Conservation (phyloP, 2,329 filamentous ascomycete species). For the Xylariaceae sp. region DNA sequence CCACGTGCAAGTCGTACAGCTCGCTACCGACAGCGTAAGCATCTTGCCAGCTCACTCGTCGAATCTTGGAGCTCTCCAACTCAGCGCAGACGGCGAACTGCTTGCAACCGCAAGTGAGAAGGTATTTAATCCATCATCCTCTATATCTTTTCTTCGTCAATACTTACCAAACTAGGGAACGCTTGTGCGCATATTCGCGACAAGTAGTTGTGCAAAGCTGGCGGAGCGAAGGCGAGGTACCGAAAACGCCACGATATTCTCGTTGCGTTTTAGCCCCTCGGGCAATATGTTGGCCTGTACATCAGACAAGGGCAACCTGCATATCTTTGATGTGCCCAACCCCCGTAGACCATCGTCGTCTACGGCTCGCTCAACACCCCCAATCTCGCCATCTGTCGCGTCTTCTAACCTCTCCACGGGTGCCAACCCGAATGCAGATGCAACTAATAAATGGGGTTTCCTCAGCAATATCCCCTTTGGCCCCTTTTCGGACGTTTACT, state of each 20-base stretch:
- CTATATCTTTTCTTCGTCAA: constrained; percentile 6
- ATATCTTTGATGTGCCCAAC: constrained; percentile 82
- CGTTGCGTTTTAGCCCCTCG: constrained; percentile 79
- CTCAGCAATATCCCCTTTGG: constrained; percentile 78
- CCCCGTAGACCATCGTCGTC: constrained; percentile 36
- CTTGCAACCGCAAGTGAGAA: constrained; percentile 88
- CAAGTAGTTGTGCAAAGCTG: constrained; percentile 72
- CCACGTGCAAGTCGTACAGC: constrained; percentile 82
- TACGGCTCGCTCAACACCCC: constrained; percentile 19
- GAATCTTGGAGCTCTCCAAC: constrained; percentile 68
- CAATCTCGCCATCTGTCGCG: constrained; percentile 15
- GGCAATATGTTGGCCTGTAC: constrained; percentile 81
- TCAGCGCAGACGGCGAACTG: constrained; percentile 75
- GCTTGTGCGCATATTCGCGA: constrained; percentile 79
- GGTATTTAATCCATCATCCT: constrained; percentile 35
- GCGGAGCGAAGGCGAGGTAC: constrained; percentile 84
- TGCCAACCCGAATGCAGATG: constrained; percentile 40
- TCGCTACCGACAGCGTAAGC: constrained; percentile 75
- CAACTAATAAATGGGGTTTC: constrained; percentile 77
- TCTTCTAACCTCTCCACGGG: constrained; percentile 19
- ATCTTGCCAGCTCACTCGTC: constrained; percentile 90
- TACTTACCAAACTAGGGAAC: constrained; percentile 59
- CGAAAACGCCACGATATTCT: constrained; percentile 83
- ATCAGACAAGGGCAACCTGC: constrained; percentile 92
- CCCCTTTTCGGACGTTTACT: constrained; percentile 89